These are phyloP conservation scores for Podaxis rugospora DNA, from an alignment of 768 basidiomycete genomes.

Conservation along the genomic window DNA sequence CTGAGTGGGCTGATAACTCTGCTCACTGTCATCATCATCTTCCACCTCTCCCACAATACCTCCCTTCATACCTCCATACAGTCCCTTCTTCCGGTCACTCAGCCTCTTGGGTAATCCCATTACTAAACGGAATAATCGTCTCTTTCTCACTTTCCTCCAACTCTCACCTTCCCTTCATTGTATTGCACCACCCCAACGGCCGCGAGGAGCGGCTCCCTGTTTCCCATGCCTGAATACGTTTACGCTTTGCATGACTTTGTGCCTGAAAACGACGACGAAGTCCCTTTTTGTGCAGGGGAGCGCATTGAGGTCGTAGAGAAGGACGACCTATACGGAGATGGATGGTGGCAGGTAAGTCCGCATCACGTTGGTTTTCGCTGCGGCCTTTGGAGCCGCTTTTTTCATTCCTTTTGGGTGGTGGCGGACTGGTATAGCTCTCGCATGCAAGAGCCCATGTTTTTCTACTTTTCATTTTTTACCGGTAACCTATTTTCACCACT, in stretches of 20 bases:
- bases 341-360: constrained; percentile 77
- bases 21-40: neutral
- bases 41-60: neutral
- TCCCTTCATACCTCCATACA: neutral
- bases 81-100: too few relatives aligned
- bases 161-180: neutral
- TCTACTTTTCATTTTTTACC: neutral
- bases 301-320: constrained; percentile 87
- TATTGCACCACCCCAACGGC: neutral
- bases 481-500: neutral
- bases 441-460: constrained; percentile 1
- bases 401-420: too few relatives aligned
- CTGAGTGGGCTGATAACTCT: constrained; percentile 4
- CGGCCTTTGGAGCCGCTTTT: neutral
- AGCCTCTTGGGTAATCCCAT: neutral
- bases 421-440: too few relatives aligned
- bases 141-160: neutral
- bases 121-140: neutral
- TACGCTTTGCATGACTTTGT: constrained; percentile 84
- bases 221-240: constrained; percentile 74
- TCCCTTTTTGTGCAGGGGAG: constrained; percentile 81
- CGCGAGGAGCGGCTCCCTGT: neutral
- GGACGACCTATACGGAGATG: constrained; percentile 90
- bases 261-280: constrained; percentile 94
- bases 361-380: neutral